Percentiles rank a stretch among this genome's conserved stretches.
Conservation (phyloP, 2,329 filamentous ascomycete genomes). For the Trichoderma aggressivum region DNA sequence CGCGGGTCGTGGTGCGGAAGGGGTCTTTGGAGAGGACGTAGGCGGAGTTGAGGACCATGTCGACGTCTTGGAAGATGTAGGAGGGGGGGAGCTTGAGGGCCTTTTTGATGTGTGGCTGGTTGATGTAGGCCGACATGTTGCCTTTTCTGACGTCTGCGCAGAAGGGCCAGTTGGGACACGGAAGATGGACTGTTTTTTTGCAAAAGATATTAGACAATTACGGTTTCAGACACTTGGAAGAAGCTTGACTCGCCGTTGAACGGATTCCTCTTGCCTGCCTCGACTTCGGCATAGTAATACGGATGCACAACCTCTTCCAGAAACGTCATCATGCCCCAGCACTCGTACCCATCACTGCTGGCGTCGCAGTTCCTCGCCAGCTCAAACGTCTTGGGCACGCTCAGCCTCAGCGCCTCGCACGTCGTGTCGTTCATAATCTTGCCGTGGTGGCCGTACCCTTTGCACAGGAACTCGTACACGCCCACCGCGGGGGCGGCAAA, state of each 20-base stretch:
- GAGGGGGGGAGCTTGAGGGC: conserved; percentile 54
- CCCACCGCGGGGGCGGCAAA: conserved; percentile 13
- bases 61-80: conserved; percentile 79
- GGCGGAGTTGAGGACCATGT: conserved; percentile 81
- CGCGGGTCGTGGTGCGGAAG: conserved; percentile 14
- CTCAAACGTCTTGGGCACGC: conserved; percentile 44
- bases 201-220: background rate
- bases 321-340: conserved; percentile 44
- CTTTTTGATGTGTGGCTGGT: conserved; percentile 21
- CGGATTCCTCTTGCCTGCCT: conserved; percentile 38
- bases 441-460: background rate
- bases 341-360: conserved; percentile 82
- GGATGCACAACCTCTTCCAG: conserved; percentile 36
- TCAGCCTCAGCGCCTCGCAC: conserved; percentile 32
- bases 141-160: conserved; percentile 21
- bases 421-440: conserved; percentile 21
- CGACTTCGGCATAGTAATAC: conserved; percentile 40
- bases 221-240: background rate
- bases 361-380: conserved; percentile 65
- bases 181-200: conserved; percentile 12
- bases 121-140: conserved; percentile 27
- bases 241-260: conserved; percentile 39
- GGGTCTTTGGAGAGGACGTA: conserved; percentile 9
- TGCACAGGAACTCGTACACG: conserved; percentile 23
- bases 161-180: conserved; percentile 12